Conservation (phyloP, 2,329 filamentous ascomycete genomes). For the Chaetomiaceae sp. region DNA sequence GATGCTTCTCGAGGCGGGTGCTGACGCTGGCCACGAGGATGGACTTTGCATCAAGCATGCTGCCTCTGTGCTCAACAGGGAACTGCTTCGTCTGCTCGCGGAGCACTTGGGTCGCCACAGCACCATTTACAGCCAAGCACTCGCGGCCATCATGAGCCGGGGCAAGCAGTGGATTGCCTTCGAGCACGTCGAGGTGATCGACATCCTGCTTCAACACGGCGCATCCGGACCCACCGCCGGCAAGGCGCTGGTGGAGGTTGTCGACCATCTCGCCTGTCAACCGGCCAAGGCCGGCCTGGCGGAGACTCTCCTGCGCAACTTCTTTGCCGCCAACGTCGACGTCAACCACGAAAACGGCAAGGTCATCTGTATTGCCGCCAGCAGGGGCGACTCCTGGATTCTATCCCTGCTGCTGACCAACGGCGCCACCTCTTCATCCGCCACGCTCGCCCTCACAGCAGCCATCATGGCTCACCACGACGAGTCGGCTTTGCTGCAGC, state of each 20-base stretch:
- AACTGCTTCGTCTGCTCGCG: conserved; percentile 21
- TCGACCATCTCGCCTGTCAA: conserved; percentile 23
- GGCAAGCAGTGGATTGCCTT: conserved; percentile 26
- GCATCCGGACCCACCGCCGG: conserved; percentile 20
- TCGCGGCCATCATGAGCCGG: conserved; percentile 21
- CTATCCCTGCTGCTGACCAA: conserved; percentile 20
- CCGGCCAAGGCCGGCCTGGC: conserved; percentile 15
- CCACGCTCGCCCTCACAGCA: conserved; percentile 22
- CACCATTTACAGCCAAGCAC: conserved; percentile 21
- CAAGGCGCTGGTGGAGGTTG: conserved; percentile 24
- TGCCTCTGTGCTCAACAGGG: conserved; percentile 21
- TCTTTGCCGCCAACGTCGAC: conserved; percentile 23
- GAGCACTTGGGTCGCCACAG: conserved; percentile 18
- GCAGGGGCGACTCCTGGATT: conserved; percentile 20
- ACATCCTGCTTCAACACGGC: conserved; percentile 24
- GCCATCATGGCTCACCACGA: conserved; percentile 25
- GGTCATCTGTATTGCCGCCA: conserved; percentile 21
- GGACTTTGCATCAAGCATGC: conserved; percentile 28
- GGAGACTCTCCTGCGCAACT: conserved; percentile 18
- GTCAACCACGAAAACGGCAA: conserved; percentile 28
- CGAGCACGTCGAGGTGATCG: conserved; percentile 25
- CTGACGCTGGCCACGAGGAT: conserved; percentile 24
- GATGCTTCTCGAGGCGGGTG: conserved; percentile 25
- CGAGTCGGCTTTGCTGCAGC: conserved; percentile 16
- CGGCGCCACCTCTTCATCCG: conserved; percentile 18